A percentile compares a stretch with the other conserved stretches of the same genome.
Evolutionary conservation across 306 rosid genomes (phyloP).

Genomic region (Inga oerstediana): DNA sequence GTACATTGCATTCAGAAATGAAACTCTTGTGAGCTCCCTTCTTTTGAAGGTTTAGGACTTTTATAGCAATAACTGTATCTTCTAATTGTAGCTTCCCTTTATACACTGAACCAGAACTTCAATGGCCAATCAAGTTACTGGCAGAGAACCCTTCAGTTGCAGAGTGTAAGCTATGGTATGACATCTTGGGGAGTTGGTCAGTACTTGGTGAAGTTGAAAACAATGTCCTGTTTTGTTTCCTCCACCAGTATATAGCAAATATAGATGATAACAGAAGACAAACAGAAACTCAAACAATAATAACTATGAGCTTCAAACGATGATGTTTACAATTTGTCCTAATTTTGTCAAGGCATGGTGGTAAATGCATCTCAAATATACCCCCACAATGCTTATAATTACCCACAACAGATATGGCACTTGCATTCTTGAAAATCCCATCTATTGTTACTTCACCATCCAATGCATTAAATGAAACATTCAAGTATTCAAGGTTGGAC

Average conservation of each 20-base stretch:
- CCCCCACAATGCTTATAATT: background rate
- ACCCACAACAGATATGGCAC: background rate
- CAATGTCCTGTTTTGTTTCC: background rate
- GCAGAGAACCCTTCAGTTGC: background rate
- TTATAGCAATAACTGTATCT: background rate
- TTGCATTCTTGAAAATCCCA: background rate
- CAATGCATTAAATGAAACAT: background rate
- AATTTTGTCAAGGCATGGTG: background rate
- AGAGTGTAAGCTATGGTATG: background rate
- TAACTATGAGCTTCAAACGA: background rate
- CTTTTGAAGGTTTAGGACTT: background rate
- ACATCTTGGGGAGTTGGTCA: background rate
- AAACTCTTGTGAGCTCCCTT: conserved; percentile 2
- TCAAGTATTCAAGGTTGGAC: background rate
- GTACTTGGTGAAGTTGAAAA: background rate
- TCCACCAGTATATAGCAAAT: background rate
- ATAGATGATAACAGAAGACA: background rate
- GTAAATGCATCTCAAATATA: background rate
- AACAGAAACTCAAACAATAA: background rate
- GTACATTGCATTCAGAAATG: conserved; percentile 28
- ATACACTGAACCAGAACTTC: too few relatives aligned
- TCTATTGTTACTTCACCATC: background rate
- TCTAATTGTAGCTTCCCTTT: background rate
- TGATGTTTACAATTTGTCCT: background rate
- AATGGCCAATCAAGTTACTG: background rate